Conservation (phyloP, 2,329 filamentous ascomycete species). For the Aspergillus sp. region DNA sequence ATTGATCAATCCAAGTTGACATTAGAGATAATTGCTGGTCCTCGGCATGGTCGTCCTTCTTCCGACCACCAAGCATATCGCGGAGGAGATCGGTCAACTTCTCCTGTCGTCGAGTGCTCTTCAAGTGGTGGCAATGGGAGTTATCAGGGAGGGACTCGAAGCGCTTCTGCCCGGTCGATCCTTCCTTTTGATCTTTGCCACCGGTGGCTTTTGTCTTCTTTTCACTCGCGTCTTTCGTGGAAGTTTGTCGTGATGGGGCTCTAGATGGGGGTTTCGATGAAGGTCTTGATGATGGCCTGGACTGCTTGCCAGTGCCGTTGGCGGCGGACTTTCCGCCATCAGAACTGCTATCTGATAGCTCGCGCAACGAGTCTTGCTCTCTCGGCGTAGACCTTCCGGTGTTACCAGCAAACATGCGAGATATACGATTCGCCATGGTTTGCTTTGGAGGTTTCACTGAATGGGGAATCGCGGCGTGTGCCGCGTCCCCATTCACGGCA, state of each 20-base stretch:
- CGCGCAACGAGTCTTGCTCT: conserved; percentile 32
- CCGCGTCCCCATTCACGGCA: conserved; percentile 35
- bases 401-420: conserved; percentile 48
- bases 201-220: conserved; percentile 26
- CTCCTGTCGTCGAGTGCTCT: conserved; percentile 87
- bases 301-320: conserved; percentile 33
- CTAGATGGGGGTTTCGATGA: conserved; percentile 32
- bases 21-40: conserved; percentile 86
- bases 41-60: conserved; percentile 61
- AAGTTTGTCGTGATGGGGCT: conserved; percentile 36
- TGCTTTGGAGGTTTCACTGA: conserved; percentile 36
- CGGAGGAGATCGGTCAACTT: conserved; percentile 92
- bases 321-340: conserved; percentile 34
- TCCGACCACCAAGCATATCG: conserved; percentile 76
- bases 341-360: conserved; percentile 39
- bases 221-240: conserved; percentile 31
- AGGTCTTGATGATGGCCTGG: conserved; percentile 21
- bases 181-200: conserved; percentile 38
- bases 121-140: conserved; percentile 83
- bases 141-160: conserved; percentile 65
- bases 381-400: conserved; percentile 37
- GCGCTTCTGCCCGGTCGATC: conserved; percentile 39
- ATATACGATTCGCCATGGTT: conserved; percentile 46
- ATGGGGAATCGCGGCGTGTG: conserved; percentile 30
- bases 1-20: conserved; percentile 92